Base-by-base conservation (phyloP, 495 filamentous ascomycete genomes). In the Evansstolkia leycettana region DNA sequence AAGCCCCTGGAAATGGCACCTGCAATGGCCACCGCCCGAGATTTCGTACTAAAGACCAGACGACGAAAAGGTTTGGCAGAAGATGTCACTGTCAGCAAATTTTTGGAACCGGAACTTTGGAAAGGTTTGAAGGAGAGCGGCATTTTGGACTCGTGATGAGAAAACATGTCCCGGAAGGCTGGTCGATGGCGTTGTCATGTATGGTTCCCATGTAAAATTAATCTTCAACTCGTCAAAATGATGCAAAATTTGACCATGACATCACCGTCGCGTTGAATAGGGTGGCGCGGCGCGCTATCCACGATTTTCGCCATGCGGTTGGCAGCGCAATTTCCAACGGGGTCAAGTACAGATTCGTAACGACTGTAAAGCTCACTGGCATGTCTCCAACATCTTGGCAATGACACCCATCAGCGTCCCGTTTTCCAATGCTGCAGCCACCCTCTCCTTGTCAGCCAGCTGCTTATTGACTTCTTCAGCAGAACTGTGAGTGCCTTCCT, bases 401-500 rank as follows among this genome's bases (percentile, higher is more conserved):
- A 98, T 64, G 12, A 95, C 81, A 33, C 76, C 75, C 73, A 84
- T 82, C 39, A 98, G 65, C 0, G 83, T 89, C 36, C 79, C 80
- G 57, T 98, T 98, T 59, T 98, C 92, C 47, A 96, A 59, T 5
- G 90, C 90, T 18, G 90, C 92, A 7, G 86, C 85, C 20, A 98
- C 90, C 41, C 90, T 69, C 60, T 98, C 90, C 65, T 98, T 98
- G 60, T 98, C 92, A 31, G 75, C 82, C 23, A 98, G 59, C 52
- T 98, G 92, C 64, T 94, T 93, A 60, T 87, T 95, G 28, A 96
- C 86, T 52, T 92, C 84, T 38, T 93, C 84, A 14, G 78, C 89
- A 28, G 92, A 92, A 43, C 78, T 84, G 51, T 96, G 90, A n/a
- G 85, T 87, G 24, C 87, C 90, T 60, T 90, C 81, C 52, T 94